Percentiles rank a stretch among this genome's conserved stretches.
Conservation (phyloP, 129 eudicot genomes). For the Lactuca sativa region DNA sequence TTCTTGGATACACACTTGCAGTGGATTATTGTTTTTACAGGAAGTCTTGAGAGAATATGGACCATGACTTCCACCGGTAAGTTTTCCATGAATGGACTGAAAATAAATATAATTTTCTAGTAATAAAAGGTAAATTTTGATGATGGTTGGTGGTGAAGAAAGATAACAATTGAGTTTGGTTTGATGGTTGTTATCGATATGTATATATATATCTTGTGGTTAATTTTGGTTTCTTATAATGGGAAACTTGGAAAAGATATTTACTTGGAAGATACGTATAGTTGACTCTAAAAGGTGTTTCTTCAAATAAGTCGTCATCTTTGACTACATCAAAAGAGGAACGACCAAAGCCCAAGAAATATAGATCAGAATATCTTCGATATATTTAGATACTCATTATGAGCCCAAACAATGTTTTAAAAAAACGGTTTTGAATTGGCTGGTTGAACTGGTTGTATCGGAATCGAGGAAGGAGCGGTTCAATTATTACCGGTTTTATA, state of each 20-base stretch:
- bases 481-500: too few species aligned
- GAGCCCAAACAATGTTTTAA: too few species aligned
- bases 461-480: too few species aligned
- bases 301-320: constrained; percentile 1
- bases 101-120: background rate
- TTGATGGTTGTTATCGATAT: background rate
- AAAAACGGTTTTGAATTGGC: too few species aligned
- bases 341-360: too few species aligned
- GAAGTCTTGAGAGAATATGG: constrained; percentile 45
- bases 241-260: background rate
- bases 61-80: constrained; percentile 30
- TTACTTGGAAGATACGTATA: constrained; percentile 14
- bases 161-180: too few species aligned
- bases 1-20: constrained; percentile 33
- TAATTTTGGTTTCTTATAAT: background rate
- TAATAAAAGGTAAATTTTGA: background rate
- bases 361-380: too few species aligned
- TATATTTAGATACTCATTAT: too few species aligned
- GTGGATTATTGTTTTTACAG: constrained; percentile 28
- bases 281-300: background rate
- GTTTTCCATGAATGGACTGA: constrained; percentile 18
- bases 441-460: too few species aligned
- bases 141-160: background rate
- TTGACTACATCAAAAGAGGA: background rate
- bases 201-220: background rate